These are phyloP conservation scores for Candida pini DNA, from an alignment of 805 yeast species.

Conservation along the genomic window DNA sequence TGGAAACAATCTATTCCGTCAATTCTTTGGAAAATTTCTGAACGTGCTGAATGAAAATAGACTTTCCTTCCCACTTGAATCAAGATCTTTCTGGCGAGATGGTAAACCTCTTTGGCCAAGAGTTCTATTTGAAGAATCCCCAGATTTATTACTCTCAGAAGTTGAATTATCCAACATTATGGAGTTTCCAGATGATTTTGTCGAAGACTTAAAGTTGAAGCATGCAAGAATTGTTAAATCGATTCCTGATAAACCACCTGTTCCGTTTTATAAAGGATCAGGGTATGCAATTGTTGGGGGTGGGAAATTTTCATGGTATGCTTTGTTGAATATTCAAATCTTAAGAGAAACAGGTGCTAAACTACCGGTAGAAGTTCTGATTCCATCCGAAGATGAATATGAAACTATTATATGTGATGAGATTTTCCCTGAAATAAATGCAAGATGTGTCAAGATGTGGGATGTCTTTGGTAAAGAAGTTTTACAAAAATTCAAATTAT, in stretches of 20 bases:
- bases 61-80: slow-evolving; percentile 12
- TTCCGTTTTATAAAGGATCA: slow-evolving; percentile 14
- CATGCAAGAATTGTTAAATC: slow-evolving; percentile 38
- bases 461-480: slow-evolving; percentile 27
- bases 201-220: slow-evolving; percentile 34
- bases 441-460: slow-evolving; percentile 33
- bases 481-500: slow-evolving; percentile 9
- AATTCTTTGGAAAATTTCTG: slow-evolving; percentile 10
- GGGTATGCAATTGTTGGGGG: slow-evolving; percentile 34
- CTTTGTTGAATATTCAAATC: slow-evolving; percentile 30
- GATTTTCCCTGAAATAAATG: slow-evolving; percentile 31
- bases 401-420: slow-evolving; percentile 32
- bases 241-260: slow-evolving; percentile 37
- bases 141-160: slow-evolving; percentile 4
- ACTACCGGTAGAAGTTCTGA: slow-evolving; percentile 34
- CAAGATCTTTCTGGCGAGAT: slow-evolving; percentile 9
- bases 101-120: slow-evolving; percentile 23
- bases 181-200: slow-evolving; percentile 27
- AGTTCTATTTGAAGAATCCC: slow-evolving; percentile 13
- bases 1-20: slow-evolving; percentile 4
- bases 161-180: slow-evolving; percentile 3
- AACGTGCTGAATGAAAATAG: slow-evolving; percentile 7
- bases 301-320: slow-evolving; percentile 31
- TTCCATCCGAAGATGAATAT: slow-evolving; percentile 31
- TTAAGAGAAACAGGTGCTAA: slow-evolving; percentile 34